Evolutionary conservation across 495 filamentous ascomycete genomes (phyloP), one percentile per base, ranked within the genome.

Genomic region (Elaphomyces granulatus): DNA sequence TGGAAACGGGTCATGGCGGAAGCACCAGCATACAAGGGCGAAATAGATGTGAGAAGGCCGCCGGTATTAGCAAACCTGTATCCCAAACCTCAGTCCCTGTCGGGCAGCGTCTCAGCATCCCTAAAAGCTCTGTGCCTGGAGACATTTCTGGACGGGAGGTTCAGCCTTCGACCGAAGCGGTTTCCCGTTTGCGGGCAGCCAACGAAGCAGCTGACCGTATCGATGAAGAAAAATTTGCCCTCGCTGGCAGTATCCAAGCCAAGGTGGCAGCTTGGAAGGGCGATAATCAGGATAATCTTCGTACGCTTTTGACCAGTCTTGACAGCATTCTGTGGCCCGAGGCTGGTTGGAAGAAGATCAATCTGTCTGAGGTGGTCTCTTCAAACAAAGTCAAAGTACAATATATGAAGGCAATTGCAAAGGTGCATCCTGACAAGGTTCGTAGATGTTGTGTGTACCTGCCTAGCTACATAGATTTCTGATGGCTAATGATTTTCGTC

Each of bases 351-450:
- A 94, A 90, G 68, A 94, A 93, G 69, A 78, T 96, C 14, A 83
- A 83, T 18, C 78, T 98, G 77, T 76, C 82, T 36, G 88, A 98
- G 57, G 54, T 98, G 47, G 77, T 98, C 28, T 64, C 93, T 66
- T 77, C 87, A 32, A 79, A 78, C 35, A 93, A 83, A 70, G 90
- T 95, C 36, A 98, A 98, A 75, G 75, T 96, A 40, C 71, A 82
- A 41, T 98, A 98, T 52, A 96, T 98, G 90, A 94, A 93, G 73
- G 90, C 85, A 3, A 95, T 98, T 76, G 81, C 77, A 4, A 96
- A 94, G 71, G 87, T 90, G 46, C 90, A 98, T 70, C 90, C 90
- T 44, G 90, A 98, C 56, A 98, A 98, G 79, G 90, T 95, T 66
- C 56, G 75, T 20, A 2, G 16, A 64, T 45, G 12, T 28, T 28